Base-by-base conservation (phyloP, 2,329 filamentous ascomycete genomes). In the Fusarium tupiense region DNA sequence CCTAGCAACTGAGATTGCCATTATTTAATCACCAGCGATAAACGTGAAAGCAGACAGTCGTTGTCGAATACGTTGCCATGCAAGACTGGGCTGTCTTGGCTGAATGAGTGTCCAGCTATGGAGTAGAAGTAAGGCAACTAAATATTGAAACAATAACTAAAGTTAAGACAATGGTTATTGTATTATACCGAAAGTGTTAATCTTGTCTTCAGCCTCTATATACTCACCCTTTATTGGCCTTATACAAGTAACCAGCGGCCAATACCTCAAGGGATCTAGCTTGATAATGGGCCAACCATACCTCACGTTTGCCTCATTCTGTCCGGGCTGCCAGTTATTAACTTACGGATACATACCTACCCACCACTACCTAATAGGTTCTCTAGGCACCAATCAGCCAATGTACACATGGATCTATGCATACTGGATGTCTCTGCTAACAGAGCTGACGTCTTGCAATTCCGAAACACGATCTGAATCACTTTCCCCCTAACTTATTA, bases 391-490 rank as follows among this genome's bases (percentile, higher is more conserved):
- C 19, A 33, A 33, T 52, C 22, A 52, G 47, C 14, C 22, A 33
- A 31, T n/a, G 26, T n/a, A n/a, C 26, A 31, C 20, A 31, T 26
- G n/a, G 24, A 26, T 20, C 46, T 49, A 16, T 49, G 10, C 26
- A 29, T 22, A n/a, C 49, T 52, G 22, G 49, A 35, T 43, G 35
- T 68, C 46, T 61, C 38, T 67, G 17, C 46, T 62, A 64, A 69
- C 38, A 56, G 62, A 54, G 31, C 26, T 37, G n/a, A 40, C 40
- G 31, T 50, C 43, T 69, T 40, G 44, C 41, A 31, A 41, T 58
- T 65, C 61, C 61, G 71, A 74, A 73, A 73, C 71, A 70, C 53
- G n/a, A 63, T 71, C 33, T 73, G 71, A 74, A 47, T 64, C 69
- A 70, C 37, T 52, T 26, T 17, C 46, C 70, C 69, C 70, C 54